Evolutionary conservation across 2,329 filamentous ascomycete species (phyloP).

Genomic region (Trichoderma sp.): DNA sequence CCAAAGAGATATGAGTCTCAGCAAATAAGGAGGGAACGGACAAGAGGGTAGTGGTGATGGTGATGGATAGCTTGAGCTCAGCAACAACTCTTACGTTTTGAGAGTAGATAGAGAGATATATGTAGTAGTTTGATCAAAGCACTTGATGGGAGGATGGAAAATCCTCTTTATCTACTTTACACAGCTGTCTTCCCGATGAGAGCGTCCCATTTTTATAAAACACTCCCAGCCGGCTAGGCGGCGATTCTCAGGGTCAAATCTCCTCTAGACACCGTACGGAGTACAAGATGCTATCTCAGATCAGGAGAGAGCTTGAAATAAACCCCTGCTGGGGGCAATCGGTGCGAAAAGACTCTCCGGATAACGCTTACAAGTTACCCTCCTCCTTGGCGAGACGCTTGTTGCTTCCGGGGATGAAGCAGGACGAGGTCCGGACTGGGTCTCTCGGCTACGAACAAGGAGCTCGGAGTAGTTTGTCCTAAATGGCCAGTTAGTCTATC

Average conservation of each 20-base stretch:
- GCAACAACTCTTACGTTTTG: background rate
- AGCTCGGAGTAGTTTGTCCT: background rate
- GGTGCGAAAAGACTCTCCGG: background rate
- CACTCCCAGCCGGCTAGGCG: too few species aligned
- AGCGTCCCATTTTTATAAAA: too few species aligned
- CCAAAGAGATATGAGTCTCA: background rate
- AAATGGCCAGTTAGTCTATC: background rate
- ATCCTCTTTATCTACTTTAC: background rate
- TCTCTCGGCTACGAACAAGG: background rate
- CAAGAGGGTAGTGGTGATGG: background rate
- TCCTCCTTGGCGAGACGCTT: background rate
- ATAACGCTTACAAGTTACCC: constrained; percentile 1
- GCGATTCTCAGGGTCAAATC: background rate
- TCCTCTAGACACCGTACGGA: background rate
- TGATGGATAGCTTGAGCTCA: background rate
- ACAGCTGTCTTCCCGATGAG: background rate
- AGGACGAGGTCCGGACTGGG: background rate
- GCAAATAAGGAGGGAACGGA: background rate
- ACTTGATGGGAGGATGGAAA: background rate
- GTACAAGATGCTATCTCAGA: background rate
- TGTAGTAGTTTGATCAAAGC: background rate
- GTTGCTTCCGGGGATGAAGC: background rate
- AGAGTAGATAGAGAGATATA: background rate
- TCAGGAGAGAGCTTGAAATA: background rate
- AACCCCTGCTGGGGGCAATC: background rate